A percentile compares a stretch with the other conserved stretches of the same genome.
Conservation (phyloP, 345 rosid species). For the Lepidium didymum region DNA sequence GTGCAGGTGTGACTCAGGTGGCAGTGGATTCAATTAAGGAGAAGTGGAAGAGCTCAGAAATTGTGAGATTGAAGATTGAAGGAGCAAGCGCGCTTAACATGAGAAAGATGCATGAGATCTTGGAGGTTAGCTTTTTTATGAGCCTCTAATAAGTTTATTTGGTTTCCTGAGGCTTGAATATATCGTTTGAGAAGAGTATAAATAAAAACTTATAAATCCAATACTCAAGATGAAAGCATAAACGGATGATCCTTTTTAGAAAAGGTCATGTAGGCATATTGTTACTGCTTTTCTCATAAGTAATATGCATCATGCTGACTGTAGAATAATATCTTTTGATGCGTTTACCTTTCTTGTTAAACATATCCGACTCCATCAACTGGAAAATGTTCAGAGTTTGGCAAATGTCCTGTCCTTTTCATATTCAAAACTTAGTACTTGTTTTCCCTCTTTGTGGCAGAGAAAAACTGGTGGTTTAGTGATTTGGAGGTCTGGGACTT, state of each 20-base stretch:
- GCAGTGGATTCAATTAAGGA: constrained; percentile 64
- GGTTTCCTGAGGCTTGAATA: not conserved
- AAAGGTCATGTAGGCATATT: not conserved
- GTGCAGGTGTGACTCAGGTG: constrained; percentile 67
- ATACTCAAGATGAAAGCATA: not conserved
- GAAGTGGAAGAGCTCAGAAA: constrained; percentile 68
- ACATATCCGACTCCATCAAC: not conserved
- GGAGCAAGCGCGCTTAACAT: constrained; percentile 87
- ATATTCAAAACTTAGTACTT: not conserved
- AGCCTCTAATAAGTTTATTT: not conserved
- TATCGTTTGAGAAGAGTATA: not conserved
- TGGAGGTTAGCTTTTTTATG: constrained; percentile 64
- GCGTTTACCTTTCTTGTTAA: not conserved
- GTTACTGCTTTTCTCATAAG: not conserved
- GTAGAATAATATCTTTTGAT: not conserved
- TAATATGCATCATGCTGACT: not conserved
- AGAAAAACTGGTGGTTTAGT: constrained; percentile 94
- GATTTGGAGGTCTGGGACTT: constrained; percentile 89
- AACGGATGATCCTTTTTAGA: not conserved
- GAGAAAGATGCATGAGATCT: constrained; percentile 82
- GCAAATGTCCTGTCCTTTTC: not conserved
- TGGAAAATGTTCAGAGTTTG: not conserved
- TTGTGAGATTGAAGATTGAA: constrained; percentile 81
- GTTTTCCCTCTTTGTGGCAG: constrained; percentile 31
- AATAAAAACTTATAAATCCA: not conserved